phyloP scores from a whole-genome alignment of 139 green algal species.

The Chlamydomonas sp. region DNA sequence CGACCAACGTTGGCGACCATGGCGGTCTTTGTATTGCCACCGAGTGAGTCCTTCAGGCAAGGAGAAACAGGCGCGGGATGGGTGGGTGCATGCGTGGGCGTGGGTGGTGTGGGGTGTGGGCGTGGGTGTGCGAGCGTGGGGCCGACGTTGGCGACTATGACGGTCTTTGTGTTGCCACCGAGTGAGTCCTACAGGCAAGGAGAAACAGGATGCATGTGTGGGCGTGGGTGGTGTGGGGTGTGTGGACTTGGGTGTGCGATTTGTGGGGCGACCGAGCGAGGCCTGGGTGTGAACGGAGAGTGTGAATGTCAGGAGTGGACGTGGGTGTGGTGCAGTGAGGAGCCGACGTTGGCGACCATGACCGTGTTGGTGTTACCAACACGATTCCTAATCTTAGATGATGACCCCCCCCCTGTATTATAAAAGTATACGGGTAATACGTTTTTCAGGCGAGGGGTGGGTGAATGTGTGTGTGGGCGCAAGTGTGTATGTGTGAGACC shows the following conservation, averaged over 20 bases:
- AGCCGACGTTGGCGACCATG: conserved; percentile 78
- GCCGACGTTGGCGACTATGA: conserved; percentile 79
- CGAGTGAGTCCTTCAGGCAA: conserved; percentile 50
- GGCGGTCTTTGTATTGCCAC: conserved; percentile 73
- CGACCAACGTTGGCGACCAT: conserved; percentile 59
- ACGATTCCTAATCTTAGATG: conserved; percentile 14
- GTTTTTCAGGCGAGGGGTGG: too few relatives aligned
- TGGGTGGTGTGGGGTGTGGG: too few relatives aligned
- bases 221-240: background rate
- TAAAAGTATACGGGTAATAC: background rate
- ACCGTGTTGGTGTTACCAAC: conserved; percentile 82
- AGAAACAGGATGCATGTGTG: background rate
- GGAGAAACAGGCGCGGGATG: background rate
- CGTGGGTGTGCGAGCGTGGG: conserved; percentile 41
- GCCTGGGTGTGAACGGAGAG: too few relatives aligned
- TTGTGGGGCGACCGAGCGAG: too few relatives aligned
- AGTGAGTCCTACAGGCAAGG: conserved; percentile 43
- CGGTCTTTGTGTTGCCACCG: conserved; percentile 80
- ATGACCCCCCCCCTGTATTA: conserved; percentile 34
- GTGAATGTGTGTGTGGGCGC: background rate
- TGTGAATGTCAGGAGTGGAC: background rate
- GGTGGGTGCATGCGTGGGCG: background rate
- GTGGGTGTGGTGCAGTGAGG: conserved; percentile 29
- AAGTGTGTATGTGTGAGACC: conserved; percentile 59
- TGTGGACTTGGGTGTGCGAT: background rate